A percentile compares a stretch with the other conserved stretches of the same genome.
Evolutionary conservation across 179 eudicot genomes (phyloP).

Genomic region (Corrigiola litoralis): DNA sequence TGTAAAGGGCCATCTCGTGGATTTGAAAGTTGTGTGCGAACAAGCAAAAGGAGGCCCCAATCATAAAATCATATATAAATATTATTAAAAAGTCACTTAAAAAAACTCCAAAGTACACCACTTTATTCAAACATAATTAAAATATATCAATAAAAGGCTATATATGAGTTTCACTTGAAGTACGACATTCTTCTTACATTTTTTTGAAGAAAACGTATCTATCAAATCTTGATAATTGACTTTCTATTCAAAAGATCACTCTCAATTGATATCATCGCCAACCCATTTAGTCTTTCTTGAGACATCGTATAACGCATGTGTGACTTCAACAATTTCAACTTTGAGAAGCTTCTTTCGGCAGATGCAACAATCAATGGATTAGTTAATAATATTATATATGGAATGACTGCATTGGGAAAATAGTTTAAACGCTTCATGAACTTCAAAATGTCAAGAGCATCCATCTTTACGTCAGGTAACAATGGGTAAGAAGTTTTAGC

Average conservation of each 20-base stretch:
- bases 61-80: no score
- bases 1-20: no score
- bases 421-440: neutral
- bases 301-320: no score
- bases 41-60: no score
- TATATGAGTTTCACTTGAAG: no score
- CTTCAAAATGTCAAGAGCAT: neutral
- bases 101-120: no score
- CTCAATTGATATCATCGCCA: neutral
- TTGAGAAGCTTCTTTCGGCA: neutral
- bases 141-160: no score
- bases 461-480: neutral
- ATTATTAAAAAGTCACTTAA: no score
- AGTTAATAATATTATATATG: neutral
- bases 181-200: neutral
- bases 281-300: no score
- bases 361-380: neutral
- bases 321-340: no score
- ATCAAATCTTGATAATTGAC: neutral
- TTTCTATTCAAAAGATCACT: neutral
- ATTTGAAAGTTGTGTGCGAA: no score
- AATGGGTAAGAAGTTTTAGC: neutral
- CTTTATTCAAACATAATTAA: no score
- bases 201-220: neutral
- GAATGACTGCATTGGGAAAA: neutral